Evolutionary conservation across 495 filamentous ascomycete species (phyloP).

Genomic region (Tetracladium setigerum): DNA sequence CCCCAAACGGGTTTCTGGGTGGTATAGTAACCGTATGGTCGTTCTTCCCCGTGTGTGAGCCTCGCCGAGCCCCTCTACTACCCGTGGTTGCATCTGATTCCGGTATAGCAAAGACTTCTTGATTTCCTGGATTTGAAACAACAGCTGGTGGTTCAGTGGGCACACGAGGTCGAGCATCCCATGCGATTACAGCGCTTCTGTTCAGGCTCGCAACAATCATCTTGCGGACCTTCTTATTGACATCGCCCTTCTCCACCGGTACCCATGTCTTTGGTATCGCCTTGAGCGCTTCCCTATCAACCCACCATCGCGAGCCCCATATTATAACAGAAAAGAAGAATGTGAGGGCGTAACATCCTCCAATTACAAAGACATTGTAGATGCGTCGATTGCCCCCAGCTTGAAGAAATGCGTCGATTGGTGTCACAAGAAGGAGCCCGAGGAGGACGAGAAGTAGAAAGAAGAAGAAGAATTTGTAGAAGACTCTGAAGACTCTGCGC

Average conservation of each 20-base stretch:
- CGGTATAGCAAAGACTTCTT: background rate
- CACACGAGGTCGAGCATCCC: slow-evolving; percentile 64
- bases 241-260: slow-evolving; percentile 71
- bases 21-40: slow-evolving; percentile 9
- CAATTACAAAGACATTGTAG: slow-evolving; percentile 80
- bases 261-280: slow-evolving; percentile 81
- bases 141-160: background rate
- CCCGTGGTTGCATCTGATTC: background rate
- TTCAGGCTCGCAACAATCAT: slow-evolving; percentile 65
- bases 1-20: slow-evolving; percentile 50
- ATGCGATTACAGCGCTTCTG: slow-evolving; percentile 75
- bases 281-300: slow-evolving; percentile 66
- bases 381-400: slow-evolving; percentile 53
- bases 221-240: slow-evolving; percentile 61
- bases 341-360: slow-evolving; percentile 69
- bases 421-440: slow-evolving; percentile 70
- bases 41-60: slow-evolving; percentile 1
- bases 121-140: slow-evolving; percentile 6
- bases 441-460: slow-evolving; percentile 66
- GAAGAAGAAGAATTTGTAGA: slow-evolving; percentile 76
- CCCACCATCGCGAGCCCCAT: slow-evolving; percentile 83
- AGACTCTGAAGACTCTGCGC: slow-evolving; percentile 54
- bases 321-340: slow-evolving; percentile 64
- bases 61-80: background rate
- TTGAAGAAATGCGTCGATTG: slow-evolving; percentile 77